Conservation (phyloP, 2,329 filamentous ascomycete genomes). For the Alternaria sp. region DNA sequence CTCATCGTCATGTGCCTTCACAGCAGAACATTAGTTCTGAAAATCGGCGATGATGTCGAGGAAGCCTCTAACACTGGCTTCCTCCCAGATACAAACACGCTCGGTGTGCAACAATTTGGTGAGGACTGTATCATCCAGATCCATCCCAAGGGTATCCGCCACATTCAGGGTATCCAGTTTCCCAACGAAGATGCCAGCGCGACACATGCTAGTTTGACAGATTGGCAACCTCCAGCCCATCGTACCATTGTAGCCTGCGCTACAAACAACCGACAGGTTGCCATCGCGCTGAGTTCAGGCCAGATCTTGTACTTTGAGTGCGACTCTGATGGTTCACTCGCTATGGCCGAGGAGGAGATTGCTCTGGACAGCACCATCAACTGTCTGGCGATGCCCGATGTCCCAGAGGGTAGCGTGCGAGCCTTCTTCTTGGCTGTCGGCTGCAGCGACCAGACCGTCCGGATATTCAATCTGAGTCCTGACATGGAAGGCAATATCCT, state of each 20-base stretch:
- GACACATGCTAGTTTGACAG: constrained; percentile 71
- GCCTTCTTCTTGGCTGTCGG: constrained; percentile 95
- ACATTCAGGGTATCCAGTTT: constrained; percentile 71
- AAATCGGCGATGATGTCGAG: constrained; percentile 95
- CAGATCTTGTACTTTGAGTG: constrained; percentile 99
- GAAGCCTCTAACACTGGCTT: constrained; percentile 95
- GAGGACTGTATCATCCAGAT: constrained; percentile 93
- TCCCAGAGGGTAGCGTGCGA: constrained; percentile 85
- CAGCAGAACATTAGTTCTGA: constrained; percentile 88
- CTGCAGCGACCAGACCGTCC: constrained; percentile 94
- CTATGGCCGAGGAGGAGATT: constrained; percentile 91
- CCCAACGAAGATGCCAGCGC: constrained; percentile 30
- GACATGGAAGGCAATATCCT: constrained; percentile 73
- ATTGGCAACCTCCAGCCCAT: constrained; percentile 93
- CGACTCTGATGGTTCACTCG: constrained; percentile 86
- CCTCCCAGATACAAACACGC: constrained; percentile 82
- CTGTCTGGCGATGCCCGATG: constrained; percentile 89
- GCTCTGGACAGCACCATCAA: constrained; percentile 96
- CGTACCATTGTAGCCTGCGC: constrained; percentile 93
- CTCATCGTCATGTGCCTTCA: constrained; percentile 96
- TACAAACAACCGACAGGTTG: constrained; percentile 91
- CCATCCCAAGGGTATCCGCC: constrained; percentile 93
- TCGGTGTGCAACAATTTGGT: constrained; percentile 92
- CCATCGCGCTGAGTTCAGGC: constrained; percentile 90
- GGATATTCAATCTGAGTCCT: constrained; percentile 86